These are phyloP conservation scores for Pseudisothecium myosuroides DNA, from an alignment of 225 moss, liverwort and hornwort species.

Conservation along the genomic window DNA sequence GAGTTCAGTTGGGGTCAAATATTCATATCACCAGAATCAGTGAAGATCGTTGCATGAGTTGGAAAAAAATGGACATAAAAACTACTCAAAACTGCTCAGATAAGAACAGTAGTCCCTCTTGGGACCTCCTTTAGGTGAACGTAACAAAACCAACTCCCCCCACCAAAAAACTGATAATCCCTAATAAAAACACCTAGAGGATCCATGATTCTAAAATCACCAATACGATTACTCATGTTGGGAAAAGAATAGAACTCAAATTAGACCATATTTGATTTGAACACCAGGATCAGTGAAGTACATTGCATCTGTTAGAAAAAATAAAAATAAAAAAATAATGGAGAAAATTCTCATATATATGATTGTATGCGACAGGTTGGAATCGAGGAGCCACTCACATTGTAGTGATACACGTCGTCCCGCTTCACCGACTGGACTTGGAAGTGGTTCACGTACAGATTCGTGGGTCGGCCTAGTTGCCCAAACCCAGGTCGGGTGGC, in stretches of 20 bases:
- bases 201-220: not conserved
- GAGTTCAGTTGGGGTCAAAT: not conserved
- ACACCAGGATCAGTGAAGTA: not conserved
- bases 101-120: not conserved
- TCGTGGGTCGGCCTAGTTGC: not conserved
- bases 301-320: not conserved
- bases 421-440: constrained; percentile 19
- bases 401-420: constrained; percentile 60
- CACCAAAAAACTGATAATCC: not conserved
- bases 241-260: not conserved
- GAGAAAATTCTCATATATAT: not conserved
- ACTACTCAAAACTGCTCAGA: not conserved
- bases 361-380: too few relatives aligned
- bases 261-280: not conserved
- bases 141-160: not conserved
- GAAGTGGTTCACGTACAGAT: constrained; percentile 48
- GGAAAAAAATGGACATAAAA: not conserved
- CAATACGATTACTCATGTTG: not conserved
- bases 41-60: not conserved
- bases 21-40: not conserved
- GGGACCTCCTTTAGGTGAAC: not conserved
- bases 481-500: constrained; percentile 15
- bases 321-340: not conserved
- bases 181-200: not conserved
- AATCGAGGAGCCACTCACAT: constrained; percentile 17